A percentile compares a stretch with the other conserved stretches of the same genome.
phyloP scores from a whole-genome alignment of 2,329 filamentous ascomycete species.

The Orbilia oligospora region DNA sequence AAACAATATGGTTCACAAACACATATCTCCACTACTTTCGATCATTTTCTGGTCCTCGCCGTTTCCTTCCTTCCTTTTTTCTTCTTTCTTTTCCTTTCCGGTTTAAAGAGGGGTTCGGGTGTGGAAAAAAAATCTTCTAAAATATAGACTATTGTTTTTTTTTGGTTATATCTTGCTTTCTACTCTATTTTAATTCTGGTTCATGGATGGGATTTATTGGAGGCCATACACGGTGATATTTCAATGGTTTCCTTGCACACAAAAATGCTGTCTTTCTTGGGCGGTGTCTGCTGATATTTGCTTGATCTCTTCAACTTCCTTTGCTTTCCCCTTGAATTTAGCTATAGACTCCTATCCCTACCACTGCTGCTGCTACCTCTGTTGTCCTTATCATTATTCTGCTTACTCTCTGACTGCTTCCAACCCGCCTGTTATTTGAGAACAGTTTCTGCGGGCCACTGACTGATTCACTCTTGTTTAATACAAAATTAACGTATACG shows the following conservation, averaged over 20 bases:
- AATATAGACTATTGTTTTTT: slow-evolving; percentile 41
- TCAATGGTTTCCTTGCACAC: slow-evolving; percentile 14
- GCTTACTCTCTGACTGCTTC: not conserved
- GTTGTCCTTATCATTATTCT: not conserved
- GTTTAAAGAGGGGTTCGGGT: slow-evolving; percentile 1
- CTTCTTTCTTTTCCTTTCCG: slow-evolving; percentile 7
- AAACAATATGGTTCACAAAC: not conserved
- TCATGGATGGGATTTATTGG: not conserved
- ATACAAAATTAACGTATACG: slow-evolving; percentile 15
- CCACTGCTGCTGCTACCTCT: not conserved
- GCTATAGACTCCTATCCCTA: not conserved
- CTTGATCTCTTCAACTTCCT: not conserved
- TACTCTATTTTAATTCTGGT: not conserved
- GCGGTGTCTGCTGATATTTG: slow-evolving; percentile 21
- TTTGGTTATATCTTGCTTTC: not conserved
- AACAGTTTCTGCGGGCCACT: slow-evolving; percentile 39
- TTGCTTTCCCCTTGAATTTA: not conserved
- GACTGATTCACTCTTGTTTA: slow-evolving; percentile 23
- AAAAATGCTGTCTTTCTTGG: slow-evolving; percentile 14
- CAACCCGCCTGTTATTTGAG: slow-evolving; percentile 5
- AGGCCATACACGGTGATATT: not conserved
- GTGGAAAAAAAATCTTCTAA: slow-evolving; percentile 29
- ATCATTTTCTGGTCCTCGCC: slow-evolving; percentile 15
- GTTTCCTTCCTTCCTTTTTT: not conserved
- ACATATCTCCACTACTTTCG: slow-evolving; percentile 1